Base-by-base conservation (phyloP, 2,329 filamentous ascomycete genomes). In the Aspergillus pseudonomiae region DNA sequence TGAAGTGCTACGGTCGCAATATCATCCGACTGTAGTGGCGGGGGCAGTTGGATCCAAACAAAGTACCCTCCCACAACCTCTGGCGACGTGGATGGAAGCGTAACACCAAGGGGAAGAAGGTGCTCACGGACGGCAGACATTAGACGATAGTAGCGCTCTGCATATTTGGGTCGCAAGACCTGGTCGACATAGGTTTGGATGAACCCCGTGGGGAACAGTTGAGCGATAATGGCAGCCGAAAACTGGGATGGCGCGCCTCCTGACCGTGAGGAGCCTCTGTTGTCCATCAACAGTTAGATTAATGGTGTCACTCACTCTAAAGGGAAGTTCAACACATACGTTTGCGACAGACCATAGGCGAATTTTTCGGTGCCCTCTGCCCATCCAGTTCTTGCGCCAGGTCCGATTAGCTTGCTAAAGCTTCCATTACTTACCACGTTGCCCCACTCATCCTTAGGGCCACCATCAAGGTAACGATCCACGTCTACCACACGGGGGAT, bases 311-410 rank as follows among this genome's bases (percentile, higher is more conserved):
- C 11, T 57, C 12, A 55, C 14, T 12, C 26, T 4, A 24, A 11
- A 32, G 21, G 6, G 21, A n/a, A 21, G 16, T 19, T 67, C 67
- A n/a, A 59, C 24, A 72, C 83, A 74, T 80, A 88, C 85, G 80
- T 82, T 77, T 89, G 84, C 46, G 83, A 84, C n/a, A 89, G 76
- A 14, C 84, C 86, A 71, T 83, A 84, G 5, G 84, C 83, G 62
- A 91, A 78, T 69, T 85, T 88, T 59, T 84, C 81, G 6, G 88
- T 89, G 0, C 86, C 90, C 75, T 97, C 93, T 1, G 89, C 86
- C 94, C 94, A 98, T n/a, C 94, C 94, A 0, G 91, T 94, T 14
- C 94, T 85, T 57, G 91, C 79, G 0, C 94, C 95, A 0, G 94
- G 93, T 0, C 88, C 93, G 32, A 88, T 85, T 43, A 98, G 88